Base-by-base conservation (phyloP, 192 early-diverging fungal genomes). In the Anaeromyces robustus region DNA sequence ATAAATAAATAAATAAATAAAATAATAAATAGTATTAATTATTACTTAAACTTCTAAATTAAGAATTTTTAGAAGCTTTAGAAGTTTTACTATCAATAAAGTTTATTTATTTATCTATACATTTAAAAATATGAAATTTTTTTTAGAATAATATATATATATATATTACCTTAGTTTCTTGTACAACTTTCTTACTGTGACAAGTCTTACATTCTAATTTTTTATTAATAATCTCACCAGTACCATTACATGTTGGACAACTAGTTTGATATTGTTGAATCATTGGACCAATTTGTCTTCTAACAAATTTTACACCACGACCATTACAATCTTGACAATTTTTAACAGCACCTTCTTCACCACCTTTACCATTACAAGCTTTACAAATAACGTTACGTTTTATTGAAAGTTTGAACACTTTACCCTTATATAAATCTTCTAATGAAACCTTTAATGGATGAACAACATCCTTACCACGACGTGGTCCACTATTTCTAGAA, bases 231-330 rank as follows among this genome's bases (percentile, higher is more conserved):
- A 94, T 90, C 84, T 97, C 93, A 82, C 98, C 97, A 81, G 91
- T 89, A 80, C 96, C 98, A 78, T 90, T 87, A 88, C 98, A 99
- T 77, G 92, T 90, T 32, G 87, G 86, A 88, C 98, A 99, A 30
- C 95, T 92, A 85, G 97, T 95, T 86, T 99, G 98, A 87, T 98
- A 95, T 89, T 98, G 98, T 90, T 99, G 98, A 81, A 99, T 93
- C 97, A 99, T 98, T 29, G 98, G 98, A 29, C 98, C 98, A 88
- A 99, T 94, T 85, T 99, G 97, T 78, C 98, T 89, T 81, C 96
- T 89, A 79, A 93, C 91, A 29, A 97, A 87, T 86, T 93, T 94
- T 80, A 97, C 87, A 88, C 98, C 98, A 80, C 93, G 91, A 52
- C 98, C 98, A 52, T 92, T 83, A 89, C 98, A 99, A 29, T 87